These are phyloP conservation scores for Kodamaea neixiangensis DNA, from an alignment of 805 yeast species.

Conservation along the genomic window DNA sequence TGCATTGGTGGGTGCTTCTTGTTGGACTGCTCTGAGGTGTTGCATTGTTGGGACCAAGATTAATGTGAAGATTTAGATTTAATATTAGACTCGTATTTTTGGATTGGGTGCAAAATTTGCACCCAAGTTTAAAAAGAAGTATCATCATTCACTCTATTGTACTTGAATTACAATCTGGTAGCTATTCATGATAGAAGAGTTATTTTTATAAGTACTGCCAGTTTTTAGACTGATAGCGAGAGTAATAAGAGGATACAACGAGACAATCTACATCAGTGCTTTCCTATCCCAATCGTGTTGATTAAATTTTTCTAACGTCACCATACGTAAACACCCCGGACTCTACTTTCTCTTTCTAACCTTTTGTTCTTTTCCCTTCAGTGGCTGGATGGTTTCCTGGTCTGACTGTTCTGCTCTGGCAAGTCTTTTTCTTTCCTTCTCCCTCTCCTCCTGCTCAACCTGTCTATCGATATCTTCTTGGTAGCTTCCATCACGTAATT, in stretches of 20 bases:
- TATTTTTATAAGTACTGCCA: no score
- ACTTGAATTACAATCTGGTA: no score
- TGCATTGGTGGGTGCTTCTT: conserved; percentile 25
- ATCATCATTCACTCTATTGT: no score
- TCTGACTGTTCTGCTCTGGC: not conserved
- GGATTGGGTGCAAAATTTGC: no score
- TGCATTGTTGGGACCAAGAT: conserved; percentile 29
- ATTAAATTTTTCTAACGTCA: not conserved
- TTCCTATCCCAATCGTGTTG: not conserved
- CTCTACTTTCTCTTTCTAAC: conserved; percentile 3
- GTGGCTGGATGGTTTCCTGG: not conserved
- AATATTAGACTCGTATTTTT: not conserved
- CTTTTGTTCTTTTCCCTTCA: not conserved
- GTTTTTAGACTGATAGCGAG: no score
- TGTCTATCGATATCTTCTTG: conserved; percentile 10
- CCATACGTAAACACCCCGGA: not conserved
- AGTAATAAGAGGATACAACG: no score
- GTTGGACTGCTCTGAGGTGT: conserved; percentile 35
- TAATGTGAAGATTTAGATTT: conserved; percentile 13
- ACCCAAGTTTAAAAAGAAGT: no score
- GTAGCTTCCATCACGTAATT: conserved; percentile 22
- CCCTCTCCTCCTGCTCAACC: conserved; percentile 15
- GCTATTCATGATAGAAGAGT: no score
- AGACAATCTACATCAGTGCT: no score
- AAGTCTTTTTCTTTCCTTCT: not conserved